These are phyloP conservation scores for Anthracocystis setariae DNA, from an alignment of 1,284 basidiomycete genomes.

Conservation along the genomic window DNA sequence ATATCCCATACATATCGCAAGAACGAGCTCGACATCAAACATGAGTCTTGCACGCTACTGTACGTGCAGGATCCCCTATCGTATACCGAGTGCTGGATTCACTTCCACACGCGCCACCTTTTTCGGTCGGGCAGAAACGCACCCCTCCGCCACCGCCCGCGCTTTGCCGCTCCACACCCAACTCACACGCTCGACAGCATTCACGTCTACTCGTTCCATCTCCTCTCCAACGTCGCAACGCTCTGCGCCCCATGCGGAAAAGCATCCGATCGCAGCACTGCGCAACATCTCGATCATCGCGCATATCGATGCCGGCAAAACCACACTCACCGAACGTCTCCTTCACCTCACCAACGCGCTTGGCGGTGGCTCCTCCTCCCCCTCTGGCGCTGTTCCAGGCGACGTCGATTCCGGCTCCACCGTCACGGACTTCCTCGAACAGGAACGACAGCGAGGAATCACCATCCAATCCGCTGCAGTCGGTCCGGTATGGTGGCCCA, in stretches of 20 bases:
- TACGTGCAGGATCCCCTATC: not conserved
- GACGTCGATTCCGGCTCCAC: constrained; percentile 89
- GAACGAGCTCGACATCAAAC: not conserved
- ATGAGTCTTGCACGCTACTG: constrained; percentile 16
- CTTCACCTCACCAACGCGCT: constrained; percentile 80
- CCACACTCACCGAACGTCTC: constrained; percentile 87
- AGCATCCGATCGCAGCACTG: constrained; percentile 26
- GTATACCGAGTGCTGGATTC: not conserved
- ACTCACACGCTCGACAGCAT: too few relatives aligned
- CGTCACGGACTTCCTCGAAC: constrained; percentile 87
- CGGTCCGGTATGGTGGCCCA: constrained; percentile 79
- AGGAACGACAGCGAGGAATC: constrained; percentile 86
- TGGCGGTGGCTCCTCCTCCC: constrained; percentile 65
- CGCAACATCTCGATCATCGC: constrained; percentile 59
- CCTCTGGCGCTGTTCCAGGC: constrained; percentile 70
- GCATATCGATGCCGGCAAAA: constrained; percentile 81
- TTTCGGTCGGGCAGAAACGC: not conserved
- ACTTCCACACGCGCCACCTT: not conserved
- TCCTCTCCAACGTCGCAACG: constrained; percentile 1
- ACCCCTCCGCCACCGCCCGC: not conserved
- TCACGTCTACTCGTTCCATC: constrained; percentile 2
- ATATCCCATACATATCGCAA: too few relatives aligned
- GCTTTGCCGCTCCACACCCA: not conserved
- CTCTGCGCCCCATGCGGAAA: constrained; percentile 28
- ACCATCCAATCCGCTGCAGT: constrained; percentile 92